Base-by-base conservation (phyloP, 805 yeast genomes). In the Yarrowia alimentaria region DNA sequence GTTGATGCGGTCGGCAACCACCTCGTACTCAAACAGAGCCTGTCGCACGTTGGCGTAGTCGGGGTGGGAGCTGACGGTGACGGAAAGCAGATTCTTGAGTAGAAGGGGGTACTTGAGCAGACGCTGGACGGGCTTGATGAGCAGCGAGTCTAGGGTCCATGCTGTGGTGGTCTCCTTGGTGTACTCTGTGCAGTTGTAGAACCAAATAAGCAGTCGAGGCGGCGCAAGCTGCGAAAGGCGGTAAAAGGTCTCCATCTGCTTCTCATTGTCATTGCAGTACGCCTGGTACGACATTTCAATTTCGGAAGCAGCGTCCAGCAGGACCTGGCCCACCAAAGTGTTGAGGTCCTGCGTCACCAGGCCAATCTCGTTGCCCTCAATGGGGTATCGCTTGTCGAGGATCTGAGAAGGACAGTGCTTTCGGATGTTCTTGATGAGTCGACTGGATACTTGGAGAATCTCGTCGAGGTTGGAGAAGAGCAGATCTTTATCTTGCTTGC, bases 101-200 rank as follows among this genome's bases (percentile, higher is more conserved):
- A 71, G 59, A 18, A 71, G 54, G 0, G 75, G 74, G 42, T 75
- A 74, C 54, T 69, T 69, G 25, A 66, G 58, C 24, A 76, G 54
- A 25, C 78, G 59, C 57, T 74, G 77, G 5, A 75, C 65, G 0
- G 79, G 79, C 53, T 68, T 70, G 38, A 66, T 63, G 16, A 75
- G 56, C 25, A 75, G 58, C 5, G 69, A 59, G 38, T 71, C 73
- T 32, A 73, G 57, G 18, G 72, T 65, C 71, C 74, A 68, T 1
- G 71, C 68, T 1, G 64, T 63, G 3, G 73, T 66, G 22, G 55
- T 47, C 9, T 53, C 33, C 31, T 59, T 54, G 11, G 64, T 61
- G 14, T 63, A 56, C 18, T 53, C 56, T 11, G 57, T 54, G 38
- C 72, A 61, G 22, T 61, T 62, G 5, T 56, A 40, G 10, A 71